Percentiles rank a stretch among this genome's conserved stretches.
These are phyloP conservation scores for Uronychia binucleata DNA, from an alignment of 73 alveolate genomes.

Conservation along the genomic window DNA sequence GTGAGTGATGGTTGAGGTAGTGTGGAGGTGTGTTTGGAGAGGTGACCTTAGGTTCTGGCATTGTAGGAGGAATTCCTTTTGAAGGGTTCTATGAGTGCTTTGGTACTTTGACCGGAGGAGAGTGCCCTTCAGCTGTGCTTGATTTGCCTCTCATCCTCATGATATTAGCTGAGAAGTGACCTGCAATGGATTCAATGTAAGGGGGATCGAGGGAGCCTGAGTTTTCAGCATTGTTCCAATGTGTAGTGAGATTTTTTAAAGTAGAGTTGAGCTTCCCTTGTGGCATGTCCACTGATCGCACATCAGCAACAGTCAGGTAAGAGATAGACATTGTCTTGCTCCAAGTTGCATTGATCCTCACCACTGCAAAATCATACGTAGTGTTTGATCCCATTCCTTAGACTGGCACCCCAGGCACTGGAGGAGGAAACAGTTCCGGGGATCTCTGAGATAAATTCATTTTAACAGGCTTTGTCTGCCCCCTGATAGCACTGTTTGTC, in stretches of 20 bases:
- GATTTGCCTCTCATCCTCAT: slow-evolving; percentile 33
- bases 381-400: slow-evolving; percentile 9
- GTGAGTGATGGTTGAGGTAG: no score
- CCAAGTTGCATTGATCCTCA: slow-evolving; percentile 82
- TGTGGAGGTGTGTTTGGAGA: no score
- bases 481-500: slow-evolving; percentile 77
- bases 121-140: background rate
- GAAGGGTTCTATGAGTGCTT: no score
- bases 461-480: slow-evolving; percentile 66
- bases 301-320: slow-evolving; percentile 83
- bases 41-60: no score
- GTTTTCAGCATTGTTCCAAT: slow-evolving; percentile 65
- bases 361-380: slow-evolving; percentile 78
- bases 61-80: background rate
- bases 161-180: slow-evolving; percentile 61
- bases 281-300: slow-evolving; percentile 69
- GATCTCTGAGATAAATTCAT: slow-evolving; percentile 66
- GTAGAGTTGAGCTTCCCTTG: slow-evolving; percentile 62
- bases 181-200: slow-evolving; percentile 84
- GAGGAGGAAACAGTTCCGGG: slow-evolving; percentile 82
- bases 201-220: slow-evolving; percentile 88
- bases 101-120: background rate
- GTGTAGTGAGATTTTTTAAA: slow-evolving; percentile 69
- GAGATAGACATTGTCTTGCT: slow-evolving; percentile 76
- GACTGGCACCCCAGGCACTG: background rate